These are phyloP conservation scores for Curvularia lunata DNA, from an alignment of 2,329 filamentous ascomycete genomes.

Conservation along the genomic window DNA sequence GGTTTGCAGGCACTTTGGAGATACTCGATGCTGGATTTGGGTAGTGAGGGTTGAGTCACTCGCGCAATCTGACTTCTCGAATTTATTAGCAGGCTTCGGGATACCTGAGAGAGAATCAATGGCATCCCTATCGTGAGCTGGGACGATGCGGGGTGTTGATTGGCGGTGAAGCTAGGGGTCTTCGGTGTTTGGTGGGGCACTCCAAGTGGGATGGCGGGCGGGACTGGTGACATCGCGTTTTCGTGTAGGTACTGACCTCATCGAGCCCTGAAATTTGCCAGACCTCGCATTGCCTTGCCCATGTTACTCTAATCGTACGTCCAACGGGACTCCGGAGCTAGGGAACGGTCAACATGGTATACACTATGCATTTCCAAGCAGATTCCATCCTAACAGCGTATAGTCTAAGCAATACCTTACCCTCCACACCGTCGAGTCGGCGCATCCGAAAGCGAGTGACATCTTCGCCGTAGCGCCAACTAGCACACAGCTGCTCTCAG, in stretches of 20 bases:
- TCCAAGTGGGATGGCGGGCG: conserved; percentile 25
- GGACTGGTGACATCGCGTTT: conserved; percentile 39
- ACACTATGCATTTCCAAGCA: background rate
- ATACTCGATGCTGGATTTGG: conserved; percentile 7
- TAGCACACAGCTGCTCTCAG: conserved; percentile 75
- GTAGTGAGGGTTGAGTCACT: conserved; percentile 9
- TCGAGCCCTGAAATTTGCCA: conserved; percentile 17
- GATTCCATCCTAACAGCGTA: conserved; percentile 15
- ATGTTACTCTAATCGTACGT: conserved; percentile 4
- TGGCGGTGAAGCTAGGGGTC: conserved; percentile 37
- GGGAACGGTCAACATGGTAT: conserved; percentile 10
- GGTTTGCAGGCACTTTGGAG: conserved; percentile 6
- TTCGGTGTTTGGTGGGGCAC: conserved; percentile 31
- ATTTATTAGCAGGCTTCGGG: conserved; percentile 15
- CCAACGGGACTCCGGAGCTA: conserved; percentile 2
- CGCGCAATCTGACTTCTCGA: conserved; percentile 8
- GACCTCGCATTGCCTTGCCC: conserved; percentile 1
- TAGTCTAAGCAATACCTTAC: conserved; percentile 99
- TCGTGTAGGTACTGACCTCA: conserved; percentile 41
- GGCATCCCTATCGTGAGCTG: conserved; percentile 29
- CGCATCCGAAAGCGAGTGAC: conserved; percentile 72
- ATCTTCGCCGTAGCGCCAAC: conserved; percentile 85
- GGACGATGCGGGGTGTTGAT: conserved; percentile 33
- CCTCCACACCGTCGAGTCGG: conserved; percentile 86
- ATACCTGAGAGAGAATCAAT: conserved; percentile 31